Evolutionary conservation across 2,329 filamentous ascomycete genomes (phyloP), one percentile per base, ranked within the genome.

Genomic region (Cryoendolithus antarcticus): DNA sequence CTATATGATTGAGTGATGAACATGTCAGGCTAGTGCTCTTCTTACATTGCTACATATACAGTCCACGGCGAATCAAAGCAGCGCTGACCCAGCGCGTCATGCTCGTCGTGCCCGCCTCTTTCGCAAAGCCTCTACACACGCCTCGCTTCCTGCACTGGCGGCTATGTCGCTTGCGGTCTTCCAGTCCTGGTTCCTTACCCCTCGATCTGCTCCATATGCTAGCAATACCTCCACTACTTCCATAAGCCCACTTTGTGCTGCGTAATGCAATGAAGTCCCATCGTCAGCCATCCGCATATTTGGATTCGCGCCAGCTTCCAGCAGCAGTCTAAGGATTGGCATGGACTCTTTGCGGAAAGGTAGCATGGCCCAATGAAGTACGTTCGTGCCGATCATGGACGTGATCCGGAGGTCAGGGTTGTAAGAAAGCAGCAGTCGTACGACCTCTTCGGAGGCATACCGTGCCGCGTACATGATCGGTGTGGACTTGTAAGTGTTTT

Each of bases 401-500:
- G 42, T 27, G 21, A 44, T 44, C 32, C 43, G 35, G n/a, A 57
- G 44, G 28, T 55, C 44, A 2, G 55, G 56, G 8, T 42, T 35
- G 42, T 53, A 48, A 11, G 44, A 42, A 2, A 58, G 47, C 5
- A 57, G 32, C 2, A 57, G 45, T 6, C 42, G 35, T 21, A 57
- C 43, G 29, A 57, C 44, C 1, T 47, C 44, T 2, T 40, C 37
- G 1, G 48, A 51, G 10, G 44, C 48, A 39, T 57, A 53, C 31
- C 55, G 55, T 35, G 46, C 51, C 8, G 56, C 55, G 48, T 57
- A 57, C 56, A 58, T 58, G 15, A 55, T 41, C 1, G 55, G 51
- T 1, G 55, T 54, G 11, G 49, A 48, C 27, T 55, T 55, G 45
- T 54, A 58, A 27, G 42, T 41, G 33, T 58, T 57, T 12, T 50